A percentile compares a stretch with the other conserved stretches of the same genome.
Evolutionary conservation across 2,329 filamentous ascomycete genomes (phyloP).

Genomic region (Ascocoryne sarcoides): DNA sequence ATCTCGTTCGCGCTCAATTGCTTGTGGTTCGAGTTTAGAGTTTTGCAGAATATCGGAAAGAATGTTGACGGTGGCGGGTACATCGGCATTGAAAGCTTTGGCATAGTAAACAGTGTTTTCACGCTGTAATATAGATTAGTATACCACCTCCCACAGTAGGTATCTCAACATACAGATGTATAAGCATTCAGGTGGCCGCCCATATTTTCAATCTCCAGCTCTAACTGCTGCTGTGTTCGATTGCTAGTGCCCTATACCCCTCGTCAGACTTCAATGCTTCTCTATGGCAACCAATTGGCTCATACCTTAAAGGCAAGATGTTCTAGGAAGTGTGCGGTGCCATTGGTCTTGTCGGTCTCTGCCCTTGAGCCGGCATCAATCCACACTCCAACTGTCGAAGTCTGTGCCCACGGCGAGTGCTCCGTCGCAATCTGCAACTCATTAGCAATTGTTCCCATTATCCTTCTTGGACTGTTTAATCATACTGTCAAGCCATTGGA

Average conservation of each 20-base stretch:
- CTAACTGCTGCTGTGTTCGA: constrained; percentile 92
- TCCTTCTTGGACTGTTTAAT: background rate
- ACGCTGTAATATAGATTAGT: constrained; percentile 46
- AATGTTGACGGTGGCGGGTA: constrained; percentile 94
- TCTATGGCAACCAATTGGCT: constrained; percentile 12
- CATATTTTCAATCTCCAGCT: constrained; percentile 99
- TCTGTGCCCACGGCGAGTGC: constrained; percentile 96
- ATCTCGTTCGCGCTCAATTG: constrained; percentile 95
- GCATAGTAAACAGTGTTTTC: constrained; percentile 99
- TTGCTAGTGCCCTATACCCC: constrained; percentile 71
- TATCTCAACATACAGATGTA: constrained; percentile 70
- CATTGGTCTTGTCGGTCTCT: constrained; percentile 97
- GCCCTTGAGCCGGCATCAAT: constrained; percentile 97
- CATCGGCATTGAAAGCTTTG: constrained; percentile 97
- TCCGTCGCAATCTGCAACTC: constrained; percentile 79
- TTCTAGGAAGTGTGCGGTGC: constrained; percentile 98
- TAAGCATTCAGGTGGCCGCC: constrained; percentile 98
- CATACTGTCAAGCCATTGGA: constrained; percentile 92
- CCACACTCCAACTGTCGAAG: constrained; percentile 96
- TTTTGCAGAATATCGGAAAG: constrained; percentile 98
- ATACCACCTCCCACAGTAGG: constrained; percentile 5
- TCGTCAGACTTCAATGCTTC: constrained; percentile 16
- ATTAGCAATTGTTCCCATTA: constrained; percentile 25
- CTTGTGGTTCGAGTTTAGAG: constrained; percentile 88
- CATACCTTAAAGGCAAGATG: constrained; percentile 98